Evolutionary conservation across 2,329 filamentous ascomycete genomes (phyloP).

Genomic region (Fusarium poae): DNA sequence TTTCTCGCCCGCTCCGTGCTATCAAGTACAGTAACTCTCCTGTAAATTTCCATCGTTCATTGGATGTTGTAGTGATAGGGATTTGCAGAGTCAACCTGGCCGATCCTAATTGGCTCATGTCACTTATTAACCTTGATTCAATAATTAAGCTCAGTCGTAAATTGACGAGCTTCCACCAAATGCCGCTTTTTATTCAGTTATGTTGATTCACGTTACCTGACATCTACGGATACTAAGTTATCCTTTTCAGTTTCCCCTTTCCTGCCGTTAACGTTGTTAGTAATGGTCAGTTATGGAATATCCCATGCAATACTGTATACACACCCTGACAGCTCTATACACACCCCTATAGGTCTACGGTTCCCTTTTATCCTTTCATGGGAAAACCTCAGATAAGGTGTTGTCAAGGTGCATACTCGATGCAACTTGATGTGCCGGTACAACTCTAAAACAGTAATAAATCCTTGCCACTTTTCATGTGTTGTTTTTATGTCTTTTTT

Average conservation of each 20-base stretch:
- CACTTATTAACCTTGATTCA: slow-evolving; percentile 31
- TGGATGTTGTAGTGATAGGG: slow-evolving; percentile 4
- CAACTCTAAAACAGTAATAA: slow-evolving; percentile 41
- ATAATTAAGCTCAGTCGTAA: slow-evolving; percentile 13
- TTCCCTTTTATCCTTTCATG: background rate
- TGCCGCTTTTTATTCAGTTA: background rate
- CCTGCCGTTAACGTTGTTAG: slow-evolving; percentile 22
- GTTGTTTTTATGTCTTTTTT: slow-evolving; percentile 15
- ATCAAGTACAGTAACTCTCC: background rate
- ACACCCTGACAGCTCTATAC: background rate
- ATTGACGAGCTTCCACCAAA: background rate
- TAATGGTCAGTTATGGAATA: slow-evolving; percentile 31
- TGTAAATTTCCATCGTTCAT: slow-evolving; percentile 4
- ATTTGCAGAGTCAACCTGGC: slow-evolving; percentile 32
- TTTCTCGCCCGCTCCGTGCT: background rate
- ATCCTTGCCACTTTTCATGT: slow-evolving; percentile 6
- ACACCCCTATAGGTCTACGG: slow-evolving; percentile 18
- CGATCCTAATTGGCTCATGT: slow-evolving; percentile 29
- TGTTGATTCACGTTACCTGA: background rate
- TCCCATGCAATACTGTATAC: slow-evolving; percentile 27
- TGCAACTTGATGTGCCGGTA: slow-evolving; percentile 38
- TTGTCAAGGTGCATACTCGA: slow-evolving; percentile 35
- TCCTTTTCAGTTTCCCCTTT: slow-evolving; percentile 15
- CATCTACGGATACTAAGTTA: background rate
- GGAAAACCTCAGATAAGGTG: slow-evolving; percentile 44